Evolutionary conservation across 2,329 filamentous ascomycete genomes (phyloP).

Genomic region (Microsporum audouinii): DNA sequence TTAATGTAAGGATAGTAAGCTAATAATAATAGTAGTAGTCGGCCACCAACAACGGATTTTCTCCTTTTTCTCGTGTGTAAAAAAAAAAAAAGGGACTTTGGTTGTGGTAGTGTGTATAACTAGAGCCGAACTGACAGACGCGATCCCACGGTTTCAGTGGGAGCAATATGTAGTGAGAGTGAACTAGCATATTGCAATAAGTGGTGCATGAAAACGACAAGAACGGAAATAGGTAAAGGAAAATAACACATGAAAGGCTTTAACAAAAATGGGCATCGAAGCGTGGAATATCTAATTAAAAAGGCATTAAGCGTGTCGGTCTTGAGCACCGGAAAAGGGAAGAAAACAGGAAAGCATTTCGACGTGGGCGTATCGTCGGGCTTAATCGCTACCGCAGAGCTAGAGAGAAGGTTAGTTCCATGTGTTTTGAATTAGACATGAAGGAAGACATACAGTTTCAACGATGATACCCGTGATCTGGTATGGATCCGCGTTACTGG

Average conservation of each 20-base stretch:
- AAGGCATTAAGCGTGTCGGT: neutral
- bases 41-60: neutral
- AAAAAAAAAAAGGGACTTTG: neutral
- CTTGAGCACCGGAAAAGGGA: neutral
- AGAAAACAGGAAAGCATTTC: constrained; percentile 8
- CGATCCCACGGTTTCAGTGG: constrained; percentile 3
- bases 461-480: constrained; percentile 72
- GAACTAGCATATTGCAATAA: neutral
- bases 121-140: neutral
- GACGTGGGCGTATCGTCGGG: constrained; percentile 17
- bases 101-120: neutral
- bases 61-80: neutral
- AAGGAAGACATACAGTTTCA: constrained; percentile 45
- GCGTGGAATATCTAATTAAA: constrained; percentile 5
- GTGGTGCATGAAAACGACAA: neutral
- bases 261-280: constrained; percentile 4
- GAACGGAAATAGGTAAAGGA: neutral
- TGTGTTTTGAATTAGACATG: neutral
- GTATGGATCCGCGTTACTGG: constrained; percentile 80
- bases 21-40: neutral
- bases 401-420: constrained; percentile 10
- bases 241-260: neutral
- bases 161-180: neutral
- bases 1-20: neutral
- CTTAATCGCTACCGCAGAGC: constrained; percentile 34